These are phyloP conservation scores for Rhinocladiella mackenziei DNA, from an alignment of 2,329 filamentous ascomycete genomes.

Conservation along the genomic window DNA sequence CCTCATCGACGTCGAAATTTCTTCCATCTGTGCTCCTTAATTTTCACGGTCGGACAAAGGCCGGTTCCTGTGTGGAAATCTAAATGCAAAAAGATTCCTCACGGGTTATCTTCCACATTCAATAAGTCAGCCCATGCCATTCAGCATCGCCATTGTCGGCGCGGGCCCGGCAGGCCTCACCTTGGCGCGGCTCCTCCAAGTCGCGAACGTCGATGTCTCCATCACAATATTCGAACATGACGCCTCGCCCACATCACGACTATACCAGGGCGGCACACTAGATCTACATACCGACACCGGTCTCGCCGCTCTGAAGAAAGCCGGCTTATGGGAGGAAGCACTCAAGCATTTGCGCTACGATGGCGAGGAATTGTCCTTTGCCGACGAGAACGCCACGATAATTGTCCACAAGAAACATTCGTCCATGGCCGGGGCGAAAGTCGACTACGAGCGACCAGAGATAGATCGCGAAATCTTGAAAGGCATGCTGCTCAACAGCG, in stretches of 20 bases:
- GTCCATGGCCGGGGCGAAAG: constrained; percentile 31
- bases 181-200: constrained; percentile 36
- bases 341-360: constrained; percentile 37
- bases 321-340: constrained; percentile 35
- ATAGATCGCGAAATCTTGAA: constrained; percentile 35
- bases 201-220: constrained; percentile 18
- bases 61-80: too few species aligned
- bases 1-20: too few species aligned
- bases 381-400: constrained; percentile 39
- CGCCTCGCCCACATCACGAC: constrained; percentile 29
- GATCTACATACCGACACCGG: constrained; percentile 37
- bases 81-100: too few species aligned
- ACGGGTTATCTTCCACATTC: too few species aligned
- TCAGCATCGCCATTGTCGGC: constrained; percentile 34
- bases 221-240: constrained; percentile 35
- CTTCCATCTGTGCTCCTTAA: too few species aligned
- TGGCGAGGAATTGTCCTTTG: constrained; percentile 41
- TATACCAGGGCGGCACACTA: constrained; percentile 36
- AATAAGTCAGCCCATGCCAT: too few species aligned
- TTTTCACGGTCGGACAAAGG: too few species aligned
- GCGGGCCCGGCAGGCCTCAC: constrained; percentile 36
- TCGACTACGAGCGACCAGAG: too few species aligned
- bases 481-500: constrained; percentile 34
- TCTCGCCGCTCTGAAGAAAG: constrained; percentile 33
- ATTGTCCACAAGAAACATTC: constrained; percentile 29